Percentiles rank a stretch among this genome's conserved stretches.
These are phyloP conservation scores for Penicillium bialowiezense DNA, from an alignment of 495 filamentous ascomycete genomes.

Conservation along the genomic window DNA sequence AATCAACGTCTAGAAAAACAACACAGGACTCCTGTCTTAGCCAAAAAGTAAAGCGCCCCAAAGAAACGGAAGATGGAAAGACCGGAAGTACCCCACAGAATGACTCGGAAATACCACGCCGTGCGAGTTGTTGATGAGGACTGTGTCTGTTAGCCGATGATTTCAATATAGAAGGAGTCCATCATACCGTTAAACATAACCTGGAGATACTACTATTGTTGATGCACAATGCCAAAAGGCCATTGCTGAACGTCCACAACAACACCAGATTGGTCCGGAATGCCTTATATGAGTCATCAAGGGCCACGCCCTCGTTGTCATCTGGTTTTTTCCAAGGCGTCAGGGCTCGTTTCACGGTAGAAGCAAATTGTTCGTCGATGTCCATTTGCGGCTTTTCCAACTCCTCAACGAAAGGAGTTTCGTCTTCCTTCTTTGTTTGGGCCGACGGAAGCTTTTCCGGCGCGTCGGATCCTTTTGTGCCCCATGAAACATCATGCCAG, in stretches of 20 bases:
- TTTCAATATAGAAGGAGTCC: not conserved
- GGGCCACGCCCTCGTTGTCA: slow-evolving; percentile 67
- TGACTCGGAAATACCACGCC: slow-evolving; percentile 19
- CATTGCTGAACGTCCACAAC: slow-evolving; percentile 89
- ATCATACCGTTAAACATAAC: slow-evolving; percentile 77
- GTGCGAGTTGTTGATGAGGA: slow-evolving; percentile 14
- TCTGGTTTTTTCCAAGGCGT: slow-evolving; percentile 65
- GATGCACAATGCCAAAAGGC: slow-evolving; percentile 73
- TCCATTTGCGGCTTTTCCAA: slow-evolving; percentile 91
- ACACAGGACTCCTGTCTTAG: slow-evolving; percentile 14
- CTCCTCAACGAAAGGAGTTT: slow-evolving; percentile 85
- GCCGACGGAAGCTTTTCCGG: slow-evolving; percentile 86
- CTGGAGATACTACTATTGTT: slow-evolving; percentile 71
- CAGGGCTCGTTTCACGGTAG: slow-evolving; percentile 88
- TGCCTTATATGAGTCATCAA: slow-evolving; percentile 95
- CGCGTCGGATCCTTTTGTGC: slow-evolving; percentile 97
- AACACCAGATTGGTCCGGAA: slow-evolving; percentile 90
- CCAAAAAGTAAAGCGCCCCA: slow-evolving; percentile 20
- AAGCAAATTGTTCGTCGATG: slow-evolving; percentile 92
- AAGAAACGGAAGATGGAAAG: slow-evolving; percentile 23
- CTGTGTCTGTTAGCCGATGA: not conserved
- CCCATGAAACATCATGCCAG: slow-evolving; percentile 99
- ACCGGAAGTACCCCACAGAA: slow-evolving; percentile 20
- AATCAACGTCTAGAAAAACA: slow-evolving; percentile 15
- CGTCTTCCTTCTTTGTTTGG: slow-evolving; percentile 71